Base-by-base conservation (phyloP, 2,329 filamentous ascomycete genomes). In the Aspergillus alliaceus region DNA sequence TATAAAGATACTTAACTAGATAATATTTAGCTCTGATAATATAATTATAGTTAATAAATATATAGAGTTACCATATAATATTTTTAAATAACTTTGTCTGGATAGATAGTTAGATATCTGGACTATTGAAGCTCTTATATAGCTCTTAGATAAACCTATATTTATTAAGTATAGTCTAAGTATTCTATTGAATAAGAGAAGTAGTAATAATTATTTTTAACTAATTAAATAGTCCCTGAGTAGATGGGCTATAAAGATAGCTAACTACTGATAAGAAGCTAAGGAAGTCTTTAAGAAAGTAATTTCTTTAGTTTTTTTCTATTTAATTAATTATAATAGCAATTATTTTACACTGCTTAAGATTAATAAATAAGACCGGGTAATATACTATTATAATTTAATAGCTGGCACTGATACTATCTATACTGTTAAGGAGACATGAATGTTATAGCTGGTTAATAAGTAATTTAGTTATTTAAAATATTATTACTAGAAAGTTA, bases 361-460 rank as follows among this genome's bases (percentile, higher is more conserved):
- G 51, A 66, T 69, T 15, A 67, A 70, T 53, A 46, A 70, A 56
- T 29, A 40, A 27, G 53, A 65, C 37, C 50, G 59, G 49, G 60
- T 62, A 15, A 69, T 70, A 57, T 60, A 61, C n/a, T 46, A 69
- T 52, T 70, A 66, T 47, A 54, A 70, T 60, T 70, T 60, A 24
- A 62, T 59, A 25, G 59, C 54, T 50, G 55, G 37, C 6, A 15
- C 46, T 46, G 51, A 29, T 15, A 59, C 56, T 54, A 63, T 59
- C 37, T 62, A 50, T 47, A 54, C 24, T n/a, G n/a, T n/a, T n/a
- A n/a, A n/a, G n/a, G n/a, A n/a, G n/a, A n/a, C n/a, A n/a, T n/a
- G n/a, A n/a, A 54, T 62, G 32, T 40, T 58, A 54, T 55, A 58
- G 53, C 40, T 64, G 52, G 31, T 58, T 24, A 22, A 68, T 62